Base-by-base conservation (phyloP, 164 flowering plant genomes). In the Sedum album region DNA sequence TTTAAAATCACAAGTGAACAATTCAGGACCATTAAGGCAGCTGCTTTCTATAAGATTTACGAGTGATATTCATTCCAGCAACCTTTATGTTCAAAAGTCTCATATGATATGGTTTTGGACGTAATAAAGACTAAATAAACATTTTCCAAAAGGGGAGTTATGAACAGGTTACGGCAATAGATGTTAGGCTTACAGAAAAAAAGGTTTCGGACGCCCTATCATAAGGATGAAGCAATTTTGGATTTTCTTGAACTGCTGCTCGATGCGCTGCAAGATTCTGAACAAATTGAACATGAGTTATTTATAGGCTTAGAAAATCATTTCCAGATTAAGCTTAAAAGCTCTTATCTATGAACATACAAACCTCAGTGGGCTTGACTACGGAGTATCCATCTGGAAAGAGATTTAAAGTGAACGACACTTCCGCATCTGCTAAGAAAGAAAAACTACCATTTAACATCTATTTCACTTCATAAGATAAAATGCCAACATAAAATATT, bases 381-480 rank as follows among this genome's bases (percentile, higher is more conserved):
- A 94, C 78, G n/a, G 85, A 85, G 78, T 83, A 94, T 70, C 99
- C 99, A 82, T 94, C 86, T 20, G 79, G 84, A 72, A 79, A 88
- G 60, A 94, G 91, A 77, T 82, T 86, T 78, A 95, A 77, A 25
- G 82, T 82, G 81, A 92, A 90, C 41, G 97, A 95, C 57, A 83
- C 86, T 80, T 88, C 93, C 71, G 73, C 77, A 35, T 84, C 98
- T 93, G 83, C 26, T 10, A 28, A 0, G 20, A 13, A 55, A 3
- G 33, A 6, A 28, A 57, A 57, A 44, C 3, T 11, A 57, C 62
- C 33, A 1, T 26, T 57, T 14, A 28, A 28, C 62, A 57, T 17
- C 3, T 28, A 57, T 25, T 57, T n/a, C 62, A n/a, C n/a, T n/a
- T n/a, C n/a, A n/a, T n/a, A 42, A 13, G 68, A 65, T 9, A 25